phyloP scores from a whole-genome alignment of 768 basidiomycete species.

The Mrakia hoshinonis region DNA sequence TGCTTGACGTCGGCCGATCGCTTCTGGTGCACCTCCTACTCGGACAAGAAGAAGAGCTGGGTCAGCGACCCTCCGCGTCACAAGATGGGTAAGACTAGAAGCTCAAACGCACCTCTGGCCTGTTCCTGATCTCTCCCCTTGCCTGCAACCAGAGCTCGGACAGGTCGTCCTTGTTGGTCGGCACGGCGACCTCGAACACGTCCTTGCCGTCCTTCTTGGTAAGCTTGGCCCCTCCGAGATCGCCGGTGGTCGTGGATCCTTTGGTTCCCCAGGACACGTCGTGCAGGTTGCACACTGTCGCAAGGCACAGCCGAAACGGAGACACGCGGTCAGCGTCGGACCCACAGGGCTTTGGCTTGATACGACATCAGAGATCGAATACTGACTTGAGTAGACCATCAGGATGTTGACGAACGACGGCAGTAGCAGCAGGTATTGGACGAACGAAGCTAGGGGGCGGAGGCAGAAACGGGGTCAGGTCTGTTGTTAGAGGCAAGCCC shows the following conservation, averaged over 20 bases:
- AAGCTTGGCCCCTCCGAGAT: constrained; percentile 79
- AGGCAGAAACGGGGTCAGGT: not conserved
- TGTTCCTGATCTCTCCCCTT: constrained; percentile 59
- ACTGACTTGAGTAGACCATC: too few relatives aligned
- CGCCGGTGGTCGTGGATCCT: constrained; percentile 72
- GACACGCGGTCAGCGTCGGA: not conserved
- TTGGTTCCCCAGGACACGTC: constrained; percentile 88
- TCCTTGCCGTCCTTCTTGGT: constrained; percentile 77
- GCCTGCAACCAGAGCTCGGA: constrained; percentile 79
- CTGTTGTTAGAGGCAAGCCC: not conserved
- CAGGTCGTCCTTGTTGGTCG: constrained; percentile 73
- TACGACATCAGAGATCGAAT: too few relatives aligned
- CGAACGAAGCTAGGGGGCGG: not conserved
- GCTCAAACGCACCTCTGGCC: constrained; percentile 42
- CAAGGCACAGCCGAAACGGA: constrained; percentile 10
- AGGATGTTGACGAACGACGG: constrained; percentile 40
- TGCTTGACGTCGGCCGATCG: constrained; percentile 82
- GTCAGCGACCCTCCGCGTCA: not conserved
- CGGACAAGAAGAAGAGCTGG: too few relatives aligned
- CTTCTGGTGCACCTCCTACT: constrained; percentile 59
- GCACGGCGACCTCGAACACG: constrained; percentile 76
- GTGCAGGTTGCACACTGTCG: constrained; percentile 46
- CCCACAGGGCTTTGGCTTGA: not conserved
- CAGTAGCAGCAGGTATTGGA: constrained; percentile 35
- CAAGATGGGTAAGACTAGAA: not conserved